Evolutionary conservation across 331 rosid genomes (phyloP).

Genomic region (Pyracantha coccinea): DNA sequence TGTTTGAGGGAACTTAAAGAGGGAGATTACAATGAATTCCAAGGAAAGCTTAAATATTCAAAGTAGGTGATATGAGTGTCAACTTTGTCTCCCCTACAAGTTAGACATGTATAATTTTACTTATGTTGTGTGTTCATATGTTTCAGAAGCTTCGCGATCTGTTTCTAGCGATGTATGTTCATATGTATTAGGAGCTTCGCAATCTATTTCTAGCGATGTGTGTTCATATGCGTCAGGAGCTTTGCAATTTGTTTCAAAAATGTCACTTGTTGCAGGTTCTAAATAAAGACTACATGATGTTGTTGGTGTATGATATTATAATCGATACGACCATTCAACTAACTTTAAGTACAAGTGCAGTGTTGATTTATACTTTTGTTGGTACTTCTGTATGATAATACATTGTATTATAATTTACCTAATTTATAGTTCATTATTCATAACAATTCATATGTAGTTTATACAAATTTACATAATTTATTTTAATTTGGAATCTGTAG

Average conservation of each 20-base stretch:
- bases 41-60: constrained; percentile 41
- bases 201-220: constrained; percentile 6
- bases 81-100: constrained; percentile 2
- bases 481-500: no score
- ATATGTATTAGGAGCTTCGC: not conserved
- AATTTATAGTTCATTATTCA: no score
- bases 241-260: not conserved
- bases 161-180: constrained; percentile 35
- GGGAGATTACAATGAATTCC: no score
- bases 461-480: no score
- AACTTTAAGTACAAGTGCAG: not conserved
- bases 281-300: no score
- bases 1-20: no score
- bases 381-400: no score
- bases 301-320: not conserved
- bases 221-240: not conserved
- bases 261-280: not conserved
- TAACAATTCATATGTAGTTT: no score
- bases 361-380: no score
- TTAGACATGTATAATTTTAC: constrained; percentile 11
- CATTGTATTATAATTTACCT: not conserved
- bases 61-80: constrained; percentile 58
- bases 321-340: not conserved
- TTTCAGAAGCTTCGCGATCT: constrained; percentile 65
- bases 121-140: constrained; percentile 11